Evolutionary conservation across 176 grass and related monocot species (phyloP).

Genomic region (Bothriochloa decipiens): DNA sequence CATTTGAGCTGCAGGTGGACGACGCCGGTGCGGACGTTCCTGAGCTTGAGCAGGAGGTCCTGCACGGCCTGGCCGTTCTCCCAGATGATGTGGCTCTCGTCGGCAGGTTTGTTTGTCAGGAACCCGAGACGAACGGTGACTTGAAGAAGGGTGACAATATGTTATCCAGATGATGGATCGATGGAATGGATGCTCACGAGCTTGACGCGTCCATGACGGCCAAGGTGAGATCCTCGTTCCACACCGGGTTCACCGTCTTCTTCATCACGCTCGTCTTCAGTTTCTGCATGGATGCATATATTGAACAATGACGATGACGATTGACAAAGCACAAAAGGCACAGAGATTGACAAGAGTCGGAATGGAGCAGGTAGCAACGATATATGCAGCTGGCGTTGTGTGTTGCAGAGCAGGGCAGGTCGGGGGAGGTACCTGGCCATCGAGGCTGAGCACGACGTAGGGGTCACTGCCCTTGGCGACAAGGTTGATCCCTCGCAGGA

Average conservation of each 20-base stretch:
- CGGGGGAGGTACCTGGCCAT: too few relatives aligned
- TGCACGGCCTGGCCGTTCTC: conserved; percentile 60
- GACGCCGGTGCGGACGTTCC: conserved; percentile 50
- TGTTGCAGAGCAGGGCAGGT: too few relatives aligned
- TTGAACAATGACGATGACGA: not conserved
- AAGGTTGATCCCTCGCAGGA: conserved; percentile 53
- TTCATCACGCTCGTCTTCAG: conserved; percentile 48
- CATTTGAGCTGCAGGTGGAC: conserved; percentile 69
- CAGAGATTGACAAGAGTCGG: too few relatives aligned
- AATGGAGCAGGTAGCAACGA: too few relatives aligned
- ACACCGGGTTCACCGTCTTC: conserved; percentile 55
- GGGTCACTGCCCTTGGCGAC: conserved; percentile 55
- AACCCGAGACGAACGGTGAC: too few relatives aligned
- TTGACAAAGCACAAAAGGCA: too few relatives aligned
- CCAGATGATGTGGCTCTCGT: conserved; percentile 66
- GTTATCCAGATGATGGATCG: too few relatives aligned
- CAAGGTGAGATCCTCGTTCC: conserved; percentile 50
- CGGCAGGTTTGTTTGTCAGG: not conserved
- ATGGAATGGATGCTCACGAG: conserved; percentile 16
- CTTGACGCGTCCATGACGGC: conserved; percentile 33
- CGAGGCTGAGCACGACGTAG: conserved; percentile 55
- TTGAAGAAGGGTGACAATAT: too few relatives aligned
- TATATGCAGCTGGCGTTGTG: too few relatives aligned
- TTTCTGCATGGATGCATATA: conserved; percentile 12
- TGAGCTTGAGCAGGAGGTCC: conserved; percentile 58